Evolutionary conservation across 176 grass and related monocot species (phyloP), one percentile per base, ranked within the genome.

Genomic region (Chrysopogon serrulatus): DNA sequence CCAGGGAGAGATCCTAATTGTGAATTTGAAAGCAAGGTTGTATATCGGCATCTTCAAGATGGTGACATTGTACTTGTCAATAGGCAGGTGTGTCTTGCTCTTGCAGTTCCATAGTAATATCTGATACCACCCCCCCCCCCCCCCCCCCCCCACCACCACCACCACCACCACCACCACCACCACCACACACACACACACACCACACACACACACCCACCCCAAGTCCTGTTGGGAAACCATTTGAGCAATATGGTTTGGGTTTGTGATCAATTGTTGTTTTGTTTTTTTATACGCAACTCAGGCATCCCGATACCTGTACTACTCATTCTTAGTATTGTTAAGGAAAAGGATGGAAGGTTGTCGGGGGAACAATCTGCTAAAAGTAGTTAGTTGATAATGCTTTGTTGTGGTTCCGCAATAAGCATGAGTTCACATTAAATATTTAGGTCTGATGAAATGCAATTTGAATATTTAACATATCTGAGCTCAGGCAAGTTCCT

Each of bases 61-160:
- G 95, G 95, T 72, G 95, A 98, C 30, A 84, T 95, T 43, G 95
- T 98, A 69, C 89, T 98, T 79, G 95, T 95, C 72, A 98, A 98
- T 81, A 90, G 95, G 53, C 95, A 98, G 95, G 95, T 98, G 90
- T 74, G 76, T 36, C 32, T 65, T 73, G 53, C 79, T 48, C 30
- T 88, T 44, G 19, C 33, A 30, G 43, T 83, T 68, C 49, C 61
- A 19, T 73, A 68, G 24, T 48, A 84, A 48, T 84, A 41, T 3
- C 6, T 75, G 33, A 21, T 14, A 0, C 3, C 11, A 0, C 39
- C 21, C 4, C 40, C 31, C 32, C 23, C n/a, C n/a, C n/a, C n/a
- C n/a, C n/a, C n/a, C n/a, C n/a, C n/a, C n/a, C n/a, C n/a, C n/a
- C n/a, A n/a, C n/a, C n/a, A n/a, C n/a, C n/a, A n/a, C n/a, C n/a